Base-by-base conservation (phyloP, 73 alveolate species). In the Loxodes magnus region DNA sequence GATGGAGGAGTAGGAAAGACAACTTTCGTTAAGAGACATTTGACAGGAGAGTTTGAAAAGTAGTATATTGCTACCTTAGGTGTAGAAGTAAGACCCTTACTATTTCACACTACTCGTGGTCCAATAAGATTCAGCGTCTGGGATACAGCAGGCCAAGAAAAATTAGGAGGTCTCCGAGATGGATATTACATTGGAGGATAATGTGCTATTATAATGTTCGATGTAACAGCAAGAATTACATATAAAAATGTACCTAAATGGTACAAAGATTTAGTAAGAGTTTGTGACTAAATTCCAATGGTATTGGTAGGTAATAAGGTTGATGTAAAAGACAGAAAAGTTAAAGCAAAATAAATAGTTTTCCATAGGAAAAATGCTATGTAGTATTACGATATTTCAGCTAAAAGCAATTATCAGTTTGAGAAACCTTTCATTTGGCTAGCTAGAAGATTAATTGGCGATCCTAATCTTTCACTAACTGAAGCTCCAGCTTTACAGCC, bases 371-470 rank as follows among this genome's bases (percentile, higher is more conserved):
- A 93, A 94, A 84, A 87, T 80, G 88, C 88, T 71, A 56, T 94
- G 68, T 90, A 94, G 86, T 94, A 92, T 86, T 94, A 88, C 70
- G 99, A 94, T 74, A 87, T 94, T 71, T 87, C 98, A 30, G 99
- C 99, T 76, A 88, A 89, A 78, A 58, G 91, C 80, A 94, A 94
- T 90, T 94, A 94, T 81, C 94, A 92, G 75, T 94, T 88, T 62
- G 99, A 94, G 88, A 94, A 94, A 85, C 99, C 99, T 56, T 94
- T 94, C 96, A 56, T 94, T 69, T 94, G 96, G 94, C 87, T 94
- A 43, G 90, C 96, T 56, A 85, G 97, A 69, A 85, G 94, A 73
- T 83, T 94, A 59, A 10, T 6, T 36, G 74, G 89, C 49, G 96
- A 90, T 62, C 93, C 95, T 43, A 56, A 64, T 54, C 79, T 88